Evolutionary conservation across 2,329 filamentous ascomycete genomes (phyloP), one percentile per base, ranked within the genome.

Genomic region (Colletotrichum sp.): DNA sequence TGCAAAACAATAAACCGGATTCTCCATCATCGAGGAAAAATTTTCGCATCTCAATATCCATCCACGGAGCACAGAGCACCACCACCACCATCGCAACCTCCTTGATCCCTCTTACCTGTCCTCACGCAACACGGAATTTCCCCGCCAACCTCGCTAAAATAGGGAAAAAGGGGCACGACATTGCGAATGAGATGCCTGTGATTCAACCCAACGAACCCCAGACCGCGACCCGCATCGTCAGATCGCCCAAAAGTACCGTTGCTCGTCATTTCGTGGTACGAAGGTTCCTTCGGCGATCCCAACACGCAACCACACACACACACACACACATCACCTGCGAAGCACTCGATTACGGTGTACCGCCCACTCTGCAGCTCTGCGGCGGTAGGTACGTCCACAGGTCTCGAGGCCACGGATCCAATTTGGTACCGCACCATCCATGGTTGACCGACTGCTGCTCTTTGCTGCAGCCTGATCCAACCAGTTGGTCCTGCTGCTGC

Each of bases 391-490:
- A 52, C 44, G 4, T 52, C 44, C n/a, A 49, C 11, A 49, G n/a
- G 11, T 13, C n/a, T 49, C 44, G 19, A 49, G 44, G 44, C 44
- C 25, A 64, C 63, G 36, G 63, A 49, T 66, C 63, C 39, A 52
- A 66, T 15, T 49, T 49, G 63, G 25, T 30, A 61, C 57, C 59
- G 34, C 25, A 32, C 64, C 27, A 19, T 52, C 55, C 34, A 30
- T 36, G 25, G 32, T 39, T n/a, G 44, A 66, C 55, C 29, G 32
- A 15, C 57, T 62, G 29, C 49, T 59, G 57, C 63, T n/a, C 39
- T 49, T 49, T 66, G n/a, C 73, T 76, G 70, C 73, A 76, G 73
- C 73, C 64, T 29, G 59, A 59, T 55, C 73, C 70, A 65, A 64
- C 59, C 64, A 25, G 57, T 25, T 76, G 70, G 73, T 73, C 52